phyloP scores from a whole-genome alignment of 495 filamentous ascomycete species.

The Penicillium lagena region DNA sequence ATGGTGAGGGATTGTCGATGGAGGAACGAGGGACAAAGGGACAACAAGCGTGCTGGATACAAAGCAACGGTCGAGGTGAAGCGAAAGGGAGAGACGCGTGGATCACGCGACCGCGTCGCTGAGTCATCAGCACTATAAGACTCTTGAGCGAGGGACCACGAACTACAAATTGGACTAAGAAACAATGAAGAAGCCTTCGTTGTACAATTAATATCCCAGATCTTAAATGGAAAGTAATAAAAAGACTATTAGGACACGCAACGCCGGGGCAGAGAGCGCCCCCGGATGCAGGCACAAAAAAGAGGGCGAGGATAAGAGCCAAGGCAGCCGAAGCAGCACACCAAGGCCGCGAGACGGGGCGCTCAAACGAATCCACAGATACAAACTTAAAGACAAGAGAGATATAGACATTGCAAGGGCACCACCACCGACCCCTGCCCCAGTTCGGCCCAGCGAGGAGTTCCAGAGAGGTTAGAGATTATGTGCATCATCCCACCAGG shows the following conservation, averaged over 20 bases:
- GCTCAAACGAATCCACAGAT: not conserved
- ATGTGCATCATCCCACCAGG: conserved; percentile 17
- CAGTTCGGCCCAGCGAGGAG: conserved; percentile 3
- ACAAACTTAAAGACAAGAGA: conserved; percentile 1
- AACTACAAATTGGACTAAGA: no score
- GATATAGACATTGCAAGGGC: conserved; percentile 14
- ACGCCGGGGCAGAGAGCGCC: not conserved
- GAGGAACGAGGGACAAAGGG: not conserved
- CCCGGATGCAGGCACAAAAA: conserved; percentile 9
- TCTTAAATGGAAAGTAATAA: not conserved
- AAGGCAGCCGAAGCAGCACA: not conserved
- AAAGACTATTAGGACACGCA: not conserved
- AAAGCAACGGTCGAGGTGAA: no score
- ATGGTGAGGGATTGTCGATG: not conserved
- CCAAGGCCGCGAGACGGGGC: not conserved
- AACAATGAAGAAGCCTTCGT: not conserved
- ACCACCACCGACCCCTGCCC: conserved; percentile 13
- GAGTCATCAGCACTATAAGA: no score
- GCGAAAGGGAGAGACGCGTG: no score
- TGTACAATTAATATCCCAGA: conserved; percentile 9
- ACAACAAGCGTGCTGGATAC: no score
- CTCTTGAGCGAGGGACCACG: no score
- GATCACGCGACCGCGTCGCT: no score
- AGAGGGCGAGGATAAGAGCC: not conserved
- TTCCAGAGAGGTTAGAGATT: conserved; percentile 13